These are phyloP conservation scores for Suillus cothurnatus DNA, from an alignment of 768 basidiomycete species.

Conservation along the genomic window DNA sequence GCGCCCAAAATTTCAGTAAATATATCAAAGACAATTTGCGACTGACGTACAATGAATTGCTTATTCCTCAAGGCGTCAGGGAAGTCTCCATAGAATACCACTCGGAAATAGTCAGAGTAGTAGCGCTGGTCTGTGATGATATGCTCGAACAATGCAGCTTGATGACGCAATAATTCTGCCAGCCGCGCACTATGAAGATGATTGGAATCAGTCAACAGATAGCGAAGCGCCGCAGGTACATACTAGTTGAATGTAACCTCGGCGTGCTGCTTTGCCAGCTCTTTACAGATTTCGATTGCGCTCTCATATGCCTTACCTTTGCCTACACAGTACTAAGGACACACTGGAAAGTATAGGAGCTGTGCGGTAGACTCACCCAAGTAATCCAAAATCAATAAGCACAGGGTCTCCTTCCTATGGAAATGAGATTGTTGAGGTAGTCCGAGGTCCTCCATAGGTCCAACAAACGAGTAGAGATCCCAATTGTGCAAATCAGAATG, in stretches of 20 bases:
- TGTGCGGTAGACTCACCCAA: constrained; percentile 55
- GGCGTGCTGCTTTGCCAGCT: constrained; percentile 85
- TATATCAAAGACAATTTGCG: neutral
- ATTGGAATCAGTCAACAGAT: constrained; percentile 13
- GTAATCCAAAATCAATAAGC: constrained; percentile 90
- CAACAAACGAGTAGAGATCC: constrained; percentile 79
- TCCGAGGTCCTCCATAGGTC: constrained; percentile 87
- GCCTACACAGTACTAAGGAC: constrained; percentile 45
- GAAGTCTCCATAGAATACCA: constrained; percentile 93
- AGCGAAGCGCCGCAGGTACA: constrained; percentile 25
- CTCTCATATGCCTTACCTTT: constrained; percentile 98
- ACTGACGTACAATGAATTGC: constrained; percentile 78
- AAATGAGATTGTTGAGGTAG: constrained; percentile 93
- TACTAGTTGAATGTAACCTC: constrained; percentile 92
- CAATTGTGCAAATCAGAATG: constrained; percentile 94
- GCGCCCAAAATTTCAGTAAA: constrained; percentile 5
- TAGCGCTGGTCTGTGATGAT: constrained; percentile 83
- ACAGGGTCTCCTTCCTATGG: constrained; percentile 91
- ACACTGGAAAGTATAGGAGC: constrained; percentile 4
- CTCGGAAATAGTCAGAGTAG: constrained; percentile 91
- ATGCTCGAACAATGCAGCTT: constrained; percentile 85
- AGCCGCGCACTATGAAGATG: constrained; percentile 61
- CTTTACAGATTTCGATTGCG: constrained; percentile 91
- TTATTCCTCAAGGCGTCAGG: constrained; percentile 83
- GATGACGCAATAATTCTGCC: constrained; percentile 83